Evolutionary conservation across 2,329 filamentous ascomycete genomes (phyloP).

Genomic region (Penicillium sp.): DNA sequence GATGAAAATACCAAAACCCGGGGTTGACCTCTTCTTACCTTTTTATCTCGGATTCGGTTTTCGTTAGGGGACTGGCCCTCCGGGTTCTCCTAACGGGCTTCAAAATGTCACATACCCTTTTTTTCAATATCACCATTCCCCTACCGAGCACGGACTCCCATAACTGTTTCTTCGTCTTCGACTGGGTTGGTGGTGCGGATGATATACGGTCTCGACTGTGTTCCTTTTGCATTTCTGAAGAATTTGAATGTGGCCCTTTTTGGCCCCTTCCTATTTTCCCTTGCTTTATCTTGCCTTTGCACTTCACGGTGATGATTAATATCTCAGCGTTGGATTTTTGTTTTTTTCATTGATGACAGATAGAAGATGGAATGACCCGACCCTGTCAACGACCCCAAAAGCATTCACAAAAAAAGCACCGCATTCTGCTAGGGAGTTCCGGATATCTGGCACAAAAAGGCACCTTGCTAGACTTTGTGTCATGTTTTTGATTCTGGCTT

Average conservation of each 20-base stretch:
- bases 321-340: slow-evolving; percentile 19
- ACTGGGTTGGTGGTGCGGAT: slow-evolving; percentile 14
- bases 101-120: slow-evolving; percentile 30
- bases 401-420: slow-evolving; percentile 56
- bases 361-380: slow-evolving; percentile 52
- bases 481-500: slow-evolving; percentile 40
- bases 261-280: slow-evolving; percentile 21
- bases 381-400: slow-evolving; percentile 51
- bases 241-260: slow-evolving; percentile 40
- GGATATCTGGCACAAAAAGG: slow-evolving; percentile 74
- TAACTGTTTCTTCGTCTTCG: slow-evolving; percentile 9
- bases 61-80: slow-evolving; percentile 2
- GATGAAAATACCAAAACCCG: slow-evolving; percentile 31
- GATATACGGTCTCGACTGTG: slow-evolving; percentile 21
- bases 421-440: slow-evolving; percentile 63
- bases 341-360: slow-evolving; percentile 36
- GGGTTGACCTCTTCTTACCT: slow-evolving; percentile 17
- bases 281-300: slow-evolving; percentile 26
- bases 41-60: slow-evolving; percentile 23
- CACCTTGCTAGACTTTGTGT: slow-evolving; percentile 33
- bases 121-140: slow-evolving; percentile 19
- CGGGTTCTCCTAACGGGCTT: slow-evolving; percentile 22
- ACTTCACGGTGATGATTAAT: slow-evolving; percentile 20
- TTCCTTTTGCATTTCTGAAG: slow-evolving; percentile 21
- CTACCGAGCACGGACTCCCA: slow-evolving; percentile 5